Percentiles rank a stretch among this genome's conserved stretches.
Conservation (phyloP, 2,329 filamentous ascomycete genomes). For the Verruconis gallopava region DNA sequence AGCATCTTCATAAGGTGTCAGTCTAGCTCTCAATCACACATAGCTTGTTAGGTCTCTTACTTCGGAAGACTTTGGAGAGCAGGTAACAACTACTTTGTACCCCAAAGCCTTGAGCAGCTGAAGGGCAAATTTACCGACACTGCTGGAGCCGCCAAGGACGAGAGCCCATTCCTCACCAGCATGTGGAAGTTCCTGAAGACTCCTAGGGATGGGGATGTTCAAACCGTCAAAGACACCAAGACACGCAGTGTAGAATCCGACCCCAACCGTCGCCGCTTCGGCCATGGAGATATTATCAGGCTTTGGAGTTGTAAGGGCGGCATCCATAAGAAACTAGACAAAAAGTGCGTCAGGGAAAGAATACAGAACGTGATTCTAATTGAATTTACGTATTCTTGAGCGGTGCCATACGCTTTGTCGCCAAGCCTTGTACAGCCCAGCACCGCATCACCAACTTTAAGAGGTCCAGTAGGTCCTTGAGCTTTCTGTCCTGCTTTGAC, state of each 20-base stretch:
- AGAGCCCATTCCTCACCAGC: constrained; percentile 20
- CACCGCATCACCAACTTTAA: constrained; percentile 21
- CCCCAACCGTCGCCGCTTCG: constrained; percentile 20
- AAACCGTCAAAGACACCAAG: constrained; percentile 16
- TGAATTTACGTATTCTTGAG: constrained; percentile 17
- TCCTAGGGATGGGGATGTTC: constrained; percentile 15
- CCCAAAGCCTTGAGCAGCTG: constrained; percentile 20
- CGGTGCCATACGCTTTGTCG: constrained; percentile 14
- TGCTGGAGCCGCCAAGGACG: constrained; percentile 22
- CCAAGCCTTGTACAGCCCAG: constrained; percentile 22
- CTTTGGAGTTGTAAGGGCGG: constrained; percentile 18
- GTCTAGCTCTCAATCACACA: too few relatives aligned
- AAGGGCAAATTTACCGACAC: constrained; percentile 21
- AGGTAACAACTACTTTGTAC: constrained; percentile 22
- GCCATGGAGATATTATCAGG: constrained; percentile 18
- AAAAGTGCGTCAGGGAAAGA: too few relatives aligned
- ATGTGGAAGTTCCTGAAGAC: constrained; percentile 11
- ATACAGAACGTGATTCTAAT: too few relatives aligned
- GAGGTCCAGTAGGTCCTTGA: constrained; percentile 13
- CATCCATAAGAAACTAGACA: constrained; percentile 21
- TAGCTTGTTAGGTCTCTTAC: too few relatives aligned
- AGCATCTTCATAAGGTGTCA: too few relatives aligned
- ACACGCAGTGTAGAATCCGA: constrained; percentile 16
- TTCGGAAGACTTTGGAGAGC: constrained; percentile 18
- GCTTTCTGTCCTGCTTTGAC: constrained; percentile 20